Evolutionary conservation across 495 filamentous ascomycete species (phyloP).

Genomic region (Aspergillus egyptiacus): DNA sequence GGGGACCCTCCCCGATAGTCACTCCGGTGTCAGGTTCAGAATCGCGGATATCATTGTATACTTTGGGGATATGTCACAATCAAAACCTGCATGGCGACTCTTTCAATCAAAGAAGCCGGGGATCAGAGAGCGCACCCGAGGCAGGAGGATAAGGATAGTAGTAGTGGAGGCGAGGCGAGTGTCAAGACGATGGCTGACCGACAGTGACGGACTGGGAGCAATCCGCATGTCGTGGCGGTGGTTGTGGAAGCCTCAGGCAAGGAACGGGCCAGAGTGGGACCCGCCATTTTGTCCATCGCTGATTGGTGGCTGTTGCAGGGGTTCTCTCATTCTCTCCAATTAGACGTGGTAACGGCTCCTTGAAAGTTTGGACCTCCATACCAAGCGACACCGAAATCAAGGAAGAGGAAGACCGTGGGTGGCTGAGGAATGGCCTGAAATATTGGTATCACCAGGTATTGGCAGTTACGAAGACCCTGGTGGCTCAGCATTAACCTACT

Average conservation of each 20-base stretch:
- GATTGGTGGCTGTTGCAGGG: too few species aligned
- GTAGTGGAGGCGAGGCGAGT: not conserved
- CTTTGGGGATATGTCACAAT: too few species aligned
- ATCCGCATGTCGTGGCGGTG: conserved; percentile 2
- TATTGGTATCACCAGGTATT: not conserved
- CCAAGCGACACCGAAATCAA: too few species aligned
- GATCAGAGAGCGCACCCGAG: not conserved
- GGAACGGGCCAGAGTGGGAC: not conserved
- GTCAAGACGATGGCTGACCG: not conserved
- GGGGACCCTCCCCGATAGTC: conserved; percentile 5
- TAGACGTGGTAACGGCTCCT: too few species aligned
- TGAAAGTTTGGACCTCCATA: too few species aligned
- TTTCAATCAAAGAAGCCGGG: not conserved
- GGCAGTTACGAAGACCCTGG: too few species aligned
- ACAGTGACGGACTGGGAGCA: not conserved
- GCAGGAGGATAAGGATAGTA: not conserved
- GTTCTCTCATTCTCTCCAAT: too few species aligned
- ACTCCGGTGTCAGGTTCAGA: conserved; percentile 5
- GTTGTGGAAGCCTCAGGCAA: not conserved
- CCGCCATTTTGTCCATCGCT: not conserved
- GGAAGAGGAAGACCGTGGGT: too few species aligned
- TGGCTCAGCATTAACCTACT: too few species aligned
- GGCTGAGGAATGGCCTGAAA: not conserved
- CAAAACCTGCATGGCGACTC: not conserved
- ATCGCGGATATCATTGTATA: conserved; percentile 4